Conservation (phyloP, 768 basidiomycete genomes). For the Hydnum rufescens region DNA sequence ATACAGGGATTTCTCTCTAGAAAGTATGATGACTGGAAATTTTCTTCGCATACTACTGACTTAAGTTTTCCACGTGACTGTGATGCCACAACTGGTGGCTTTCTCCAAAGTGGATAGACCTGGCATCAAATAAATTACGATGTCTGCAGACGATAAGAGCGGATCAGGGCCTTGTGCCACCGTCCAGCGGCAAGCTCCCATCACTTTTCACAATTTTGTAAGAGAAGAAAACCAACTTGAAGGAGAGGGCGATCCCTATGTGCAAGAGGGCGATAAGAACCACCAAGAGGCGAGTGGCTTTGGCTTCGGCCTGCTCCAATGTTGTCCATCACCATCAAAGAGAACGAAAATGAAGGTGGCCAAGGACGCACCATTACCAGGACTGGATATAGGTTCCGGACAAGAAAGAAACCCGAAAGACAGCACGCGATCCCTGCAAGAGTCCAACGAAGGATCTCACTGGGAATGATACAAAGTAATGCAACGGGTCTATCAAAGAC, state of each 20-base stretch:
- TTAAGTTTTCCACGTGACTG: too few species aligned
- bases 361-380: conserved; percentile 47
- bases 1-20: too few species aligned
- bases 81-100: too few species aligned
- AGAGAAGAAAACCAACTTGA: conserved; percentile 63
- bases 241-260: conserved; percentile 57
- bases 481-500: conserved; percentile 74
- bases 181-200: too few species aligned
- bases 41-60: too few species aligned
- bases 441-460: conserved; percentile 64
- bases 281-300: conserved; percentile 66
- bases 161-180: too few species aligned
- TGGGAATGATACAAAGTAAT: conserved; percentile 68
- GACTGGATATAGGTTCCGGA: conserved; percentile 72
- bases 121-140: too few species aligned
- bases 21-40: too few species aligned
- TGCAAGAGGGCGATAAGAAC: conserved; percentile 58
- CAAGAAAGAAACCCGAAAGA: conserved; percentile 76
- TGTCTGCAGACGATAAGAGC: too few species aligned
- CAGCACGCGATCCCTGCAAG: conserved; percentile 52
- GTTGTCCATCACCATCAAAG: neutral
- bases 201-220: conserved; percentile 30
- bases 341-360: neutral
- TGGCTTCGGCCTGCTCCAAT: conserved; percentile 62
- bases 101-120: too few species aligned